Base-by-base conservation (phyloP, 371 early-diverging fungal species). In the Lichtheimia corymbifera region DNA sequence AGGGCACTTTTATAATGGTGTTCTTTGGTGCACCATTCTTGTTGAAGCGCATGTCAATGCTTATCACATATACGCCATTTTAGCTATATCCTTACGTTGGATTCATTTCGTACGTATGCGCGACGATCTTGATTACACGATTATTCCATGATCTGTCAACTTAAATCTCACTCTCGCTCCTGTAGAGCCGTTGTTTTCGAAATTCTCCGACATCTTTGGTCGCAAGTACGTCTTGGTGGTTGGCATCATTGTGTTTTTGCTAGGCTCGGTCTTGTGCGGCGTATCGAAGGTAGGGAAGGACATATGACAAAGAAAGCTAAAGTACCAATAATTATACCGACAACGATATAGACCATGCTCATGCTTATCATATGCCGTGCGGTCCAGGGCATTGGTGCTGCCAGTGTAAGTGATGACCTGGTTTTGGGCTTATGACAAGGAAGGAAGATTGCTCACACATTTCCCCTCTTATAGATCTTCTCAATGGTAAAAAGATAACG, bases 151-250 rank as follows among this genome's bases (percentile, higher is more conserved):
- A 53, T 35, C 17, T 43, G 45, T 7, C 61, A 28, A 28, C 43
- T 55, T 35, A 35, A 35, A 30, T 30, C 30, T 35, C 35, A 1
- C 11, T 35, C 35, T 35, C 35, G 2, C 11, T 35, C 11, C 14
- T 14, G n/a, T 63, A 72, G 74, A 82, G 53, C 82, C 82, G 17
- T 50, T 80, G 11, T 88, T 85, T 61, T 79, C 88, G 5, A 83
- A 87, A 63, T 72, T 88, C 55, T 80, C 88, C 9, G 89, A 89
- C 60, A 88, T 91, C 65, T 91, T 90, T 70, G 93, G 91, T 15
- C 83, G 90, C 11, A 89, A 89, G 68, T 59, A 70, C 50, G 80
- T 83, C 17, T 71, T 87, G 45, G 59, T 90, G 18, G 59, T 76
- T 51, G 84, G 87, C 28, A 79, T 87, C 43, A 44, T 62, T 24